phyloP scores from a whole-genome alignment of 306 rosid species.

The Cyclanthera cordifolia region DNA sequence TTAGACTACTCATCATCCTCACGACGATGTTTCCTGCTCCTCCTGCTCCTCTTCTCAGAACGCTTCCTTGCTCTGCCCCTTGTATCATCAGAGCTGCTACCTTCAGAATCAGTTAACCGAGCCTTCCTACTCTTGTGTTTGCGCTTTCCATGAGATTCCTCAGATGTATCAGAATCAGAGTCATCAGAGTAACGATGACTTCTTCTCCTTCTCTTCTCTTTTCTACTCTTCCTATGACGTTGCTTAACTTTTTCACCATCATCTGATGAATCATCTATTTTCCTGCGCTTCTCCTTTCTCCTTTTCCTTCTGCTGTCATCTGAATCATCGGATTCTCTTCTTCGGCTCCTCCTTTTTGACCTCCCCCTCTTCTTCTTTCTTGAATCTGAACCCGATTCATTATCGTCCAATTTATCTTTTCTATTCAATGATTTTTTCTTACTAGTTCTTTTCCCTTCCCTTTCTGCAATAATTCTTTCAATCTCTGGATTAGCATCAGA shows the following conservation, averaged over 20 bases:
- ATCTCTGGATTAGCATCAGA: constrained; percentile 68
- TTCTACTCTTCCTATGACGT: constrained; percentile 32
- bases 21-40: constrained; percentile 20
- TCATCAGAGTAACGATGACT: constrained; percentile 40
- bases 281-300: constrained; percentile 52
- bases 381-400: constrained; percentile 34
- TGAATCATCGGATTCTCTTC: constrained; percentile 43
- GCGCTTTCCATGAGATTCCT: constrained; percentile 32
- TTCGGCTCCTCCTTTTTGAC: constrained; percentile 54
- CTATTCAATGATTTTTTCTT: constrained; percentile 38
- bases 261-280: constrained; percentile 32
- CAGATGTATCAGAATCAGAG: constrained; percentile 56
- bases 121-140: constrained; percentile 47
- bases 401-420: constrained; percentile 32
- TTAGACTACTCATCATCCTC: constrained; percentile 30
- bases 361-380: constrained; percentile 67
- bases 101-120: constrained; percentile 35
- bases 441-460: constrained; percentile 40
- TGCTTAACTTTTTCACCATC: constrained; percentile 22
- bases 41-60: constrained; percentile 43
- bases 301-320: constrained; percentile 52
- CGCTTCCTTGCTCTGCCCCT: constrained; percentile 52
- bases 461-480: constrained; percentile 60
- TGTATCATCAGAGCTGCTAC: constrained; percentile 34
- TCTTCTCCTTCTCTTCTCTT: constrained; percentile 48